These are phyloP conservation scores for Phytophthora brassicae DNA, from an alignment of 352 stramenopile species.

Conservation along the genomic window DNA sequence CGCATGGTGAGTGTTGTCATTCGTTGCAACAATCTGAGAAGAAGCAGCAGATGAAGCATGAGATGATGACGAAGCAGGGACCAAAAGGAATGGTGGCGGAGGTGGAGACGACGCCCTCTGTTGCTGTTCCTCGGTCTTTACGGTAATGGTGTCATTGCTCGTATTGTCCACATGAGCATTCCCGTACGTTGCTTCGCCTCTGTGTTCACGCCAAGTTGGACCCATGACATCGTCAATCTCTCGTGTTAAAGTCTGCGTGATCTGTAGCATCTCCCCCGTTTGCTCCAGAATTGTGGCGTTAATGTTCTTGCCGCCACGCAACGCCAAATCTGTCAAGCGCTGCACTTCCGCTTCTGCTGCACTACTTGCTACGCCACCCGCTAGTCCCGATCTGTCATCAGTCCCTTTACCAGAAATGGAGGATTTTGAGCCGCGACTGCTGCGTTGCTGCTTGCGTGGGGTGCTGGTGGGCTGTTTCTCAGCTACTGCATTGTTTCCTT, in stretches of 20 bases:
- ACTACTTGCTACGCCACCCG: conserved; percentile 12
- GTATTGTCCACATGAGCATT: conserved; percentile 2
- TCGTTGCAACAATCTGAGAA: conserved; percentile 37
- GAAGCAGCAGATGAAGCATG: conserved; percentile 36
- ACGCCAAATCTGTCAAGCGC: conserved; percentile 70
- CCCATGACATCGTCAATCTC: conserved; percentile 55
- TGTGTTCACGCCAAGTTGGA: conserved; percentile 19
- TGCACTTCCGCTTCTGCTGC: conserved; percentile 51
- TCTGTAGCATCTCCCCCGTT: conserved; percentile 73
- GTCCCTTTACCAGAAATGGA: conserved; percentile 15
- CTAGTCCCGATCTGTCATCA: conserved; percentile 21
- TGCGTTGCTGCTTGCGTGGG: conserved; percentile 37
- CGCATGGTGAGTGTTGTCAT: conserved; percentile 21
- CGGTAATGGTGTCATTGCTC: conserved; percentile 10
- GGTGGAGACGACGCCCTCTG: conserved; percentile 14
- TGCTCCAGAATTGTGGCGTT: conserved; percentile 77
- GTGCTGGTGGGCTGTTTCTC: conserved; percentile 42
- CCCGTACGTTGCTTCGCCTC: not conserved
- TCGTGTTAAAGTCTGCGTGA: conserved; percentile 49
- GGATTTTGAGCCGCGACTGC: conserved; percentile 26
- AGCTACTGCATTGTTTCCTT: conserved; percentile 19
- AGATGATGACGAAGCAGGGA: conserved; percentile 37
- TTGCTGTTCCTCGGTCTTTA: conserved; percentile 15
- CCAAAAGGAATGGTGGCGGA: conserved; percentile 47
- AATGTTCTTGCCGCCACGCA: conserved; percentile 69